phyloP scores from a whole-genome alignment of 345 rosid species.

The Gossypium mustelinum region DNA sequence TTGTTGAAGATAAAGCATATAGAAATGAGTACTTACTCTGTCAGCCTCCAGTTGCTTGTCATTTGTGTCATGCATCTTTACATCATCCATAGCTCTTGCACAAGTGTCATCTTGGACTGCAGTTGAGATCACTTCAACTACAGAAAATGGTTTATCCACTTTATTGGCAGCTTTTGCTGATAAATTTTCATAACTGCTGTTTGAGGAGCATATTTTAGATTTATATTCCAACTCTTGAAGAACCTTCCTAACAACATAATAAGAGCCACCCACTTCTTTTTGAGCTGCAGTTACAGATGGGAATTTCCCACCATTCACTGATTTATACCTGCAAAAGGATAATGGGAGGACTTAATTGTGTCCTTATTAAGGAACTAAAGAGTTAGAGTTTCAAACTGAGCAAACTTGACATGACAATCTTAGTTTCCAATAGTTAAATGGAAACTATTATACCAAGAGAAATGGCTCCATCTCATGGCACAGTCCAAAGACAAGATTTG shows the following conservation, averaged over 20 bases:
- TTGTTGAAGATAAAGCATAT: background rate
- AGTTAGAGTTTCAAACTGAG: background rate
- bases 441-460: background rate
- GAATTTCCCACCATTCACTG: slow-evolving; percentile 36
- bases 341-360: background rate
- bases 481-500: background rate
- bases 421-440: background rate
- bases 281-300: slow-evolving; percentile 24
- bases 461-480: background rate
- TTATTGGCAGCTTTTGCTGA: background rate
- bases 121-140: slow-evolving; percentile 5
- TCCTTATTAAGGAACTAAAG: background rate
- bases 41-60: slow-evolving; percentile 20
- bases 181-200: slow-evolving; percentile 6
- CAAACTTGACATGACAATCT: background rate
- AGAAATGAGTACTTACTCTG: slow-evolving; percentile 11
- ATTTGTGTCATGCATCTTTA: slow-evolving; percentile 14
- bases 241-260: slow-evolving; percentile 29
- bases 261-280: slow-evolving; percentile 43
- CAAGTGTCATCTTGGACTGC: slow-evolving; percentile 16
- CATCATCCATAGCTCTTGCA: slow-evolving; percentile 4
- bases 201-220: slow-evolving; percentile 24
- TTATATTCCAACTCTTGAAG: slow-evolving; percentile 37
- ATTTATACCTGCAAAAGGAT: slow-evolving; percentile 35
- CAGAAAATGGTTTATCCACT: slow-evolving; percentile 11